Evolutionary conservation across 495 filamentous ascomycete genomes (phyloP).

Genomic region (Tuber borchii): DNA sequence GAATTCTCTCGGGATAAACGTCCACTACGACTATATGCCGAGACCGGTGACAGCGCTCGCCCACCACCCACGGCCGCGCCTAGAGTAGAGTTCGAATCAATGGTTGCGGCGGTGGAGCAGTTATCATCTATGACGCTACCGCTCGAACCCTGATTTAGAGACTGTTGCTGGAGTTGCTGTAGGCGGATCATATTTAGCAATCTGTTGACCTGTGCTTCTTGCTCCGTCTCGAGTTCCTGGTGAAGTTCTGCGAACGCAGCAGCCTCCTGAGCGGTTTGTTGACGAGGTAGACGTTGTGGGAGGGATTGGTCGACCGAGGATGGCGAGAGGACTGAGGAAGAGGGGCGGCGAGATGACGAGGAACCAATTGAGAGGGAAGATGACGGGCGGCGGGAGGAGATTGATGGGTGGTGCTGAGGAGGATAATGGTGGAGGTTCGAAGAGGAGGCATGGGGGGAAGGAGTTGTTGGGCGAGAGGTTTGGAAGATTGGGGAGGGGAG

Average conservation of each 20-base stretch:
- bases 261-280: slow-evolving; percentile 49
- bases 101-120: slow-evolving; percentile 51
- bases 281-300: slow-evolving; percentile 41
- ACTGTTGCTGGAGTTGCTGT: slow-evolving; percentile 75
- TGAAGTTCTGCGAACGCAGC: slow-evolving; percentile 91
- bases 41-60: slow-evolving; percentile 51
- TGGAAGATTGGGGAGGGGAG: slow-evolving; percentile 10
- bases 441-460: slow-evolving; percentile 29
- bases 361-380: slow-evolving; percentile 33
- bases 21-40: slow-evolving; percentile 38
- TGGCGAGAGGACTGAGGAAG: slow-evolving; percentile 34
- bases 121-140: slow-evolving; percentile 49
- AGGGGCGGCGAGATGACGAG: slow-evolving; percentile 30
- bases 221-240: slow-evolving; percentile 89
- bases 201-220: slow-evolving; percentile 93
- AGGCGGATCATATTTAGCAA: slow-evolving; percentile 82
- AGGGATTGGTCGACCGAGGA: slow-evolving; percentile 19
- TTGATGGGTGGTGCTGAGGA: slow-evolving; percentile 4
- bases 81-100: slow-evolving; percentile 62
- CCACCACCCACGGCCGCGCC: slow-evolving; percentile 43
- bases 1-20: slow-evolving; percentile 36
- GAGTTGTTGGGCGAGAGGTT: slow-evolving; percentile 28
- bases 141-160: slow-evolving; percentile 41
- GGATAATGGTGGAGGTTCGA: slow-evolving; percentile 20
- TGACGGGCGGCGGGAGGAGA: slow-evolving; percentile 32